Conservation (phyloP, 75 land plant genomes). For the Picea sitchensis region DNA sequence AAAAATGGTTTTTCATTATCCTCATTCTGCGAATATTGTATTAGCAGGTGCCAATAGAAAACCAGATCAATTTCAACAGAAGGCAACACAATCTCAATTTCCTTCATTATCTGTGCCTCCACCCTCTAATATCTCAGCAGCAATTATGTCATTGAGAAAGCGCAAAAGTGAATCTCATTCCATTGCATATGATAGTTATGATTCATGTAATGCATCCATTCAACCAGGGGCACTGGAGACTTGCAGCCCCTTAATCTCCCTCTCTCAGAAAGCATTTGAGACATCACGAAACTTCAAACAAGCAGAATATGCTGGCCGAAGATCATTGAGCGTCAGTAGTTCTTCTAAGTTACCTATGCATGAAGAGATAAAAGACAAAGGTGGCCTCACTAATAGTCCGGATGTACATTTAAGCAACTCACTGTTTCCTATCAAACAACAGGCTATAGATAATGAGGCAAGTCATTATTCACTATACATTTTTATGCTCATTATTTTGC, state of each 20-base stretch:
- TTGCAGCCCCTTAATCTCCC: not conserved
- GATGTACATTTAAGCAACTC: not conserved
- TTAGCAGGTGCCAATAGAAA: not conserved
- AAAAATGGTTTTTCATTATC: not conserved
- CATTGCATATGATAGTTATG: constrained; percentile 1
- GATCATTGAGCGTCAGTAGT: not conserved
- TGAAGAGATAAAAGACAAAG: not conserved
- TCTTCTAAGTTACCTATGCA: not conserved
- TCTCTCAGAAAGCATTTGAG: not conserved
- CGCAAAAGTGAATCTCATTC: not conserved
- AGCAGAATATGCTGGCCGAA: not conserved
- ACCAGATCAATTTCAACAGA: not conserved
- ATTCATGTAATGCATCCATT: constrained; percentile 2
- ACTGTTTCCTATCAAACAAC: not conserved
- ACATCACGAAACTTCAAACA: not conserved
- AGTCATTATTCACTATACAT: not conserved
- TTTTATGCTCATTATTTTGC: not conserved
- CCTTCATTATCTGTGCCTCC: not conserved
- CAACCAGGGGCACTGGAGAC: not conserved
- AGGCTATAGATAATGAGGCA: not conserved
- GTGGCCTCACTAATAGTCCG: not conserved
- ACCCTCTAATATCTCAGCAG: not conserved
- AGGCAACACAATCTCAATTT: not conserved
- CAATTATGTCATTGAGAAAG: not conserved
- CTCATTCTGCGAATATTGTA: not conserved